Evolutionary conservation across 495 filamentous ascomycete species (phyloP).

Genomic region (Zalerion maritima): DNA sequence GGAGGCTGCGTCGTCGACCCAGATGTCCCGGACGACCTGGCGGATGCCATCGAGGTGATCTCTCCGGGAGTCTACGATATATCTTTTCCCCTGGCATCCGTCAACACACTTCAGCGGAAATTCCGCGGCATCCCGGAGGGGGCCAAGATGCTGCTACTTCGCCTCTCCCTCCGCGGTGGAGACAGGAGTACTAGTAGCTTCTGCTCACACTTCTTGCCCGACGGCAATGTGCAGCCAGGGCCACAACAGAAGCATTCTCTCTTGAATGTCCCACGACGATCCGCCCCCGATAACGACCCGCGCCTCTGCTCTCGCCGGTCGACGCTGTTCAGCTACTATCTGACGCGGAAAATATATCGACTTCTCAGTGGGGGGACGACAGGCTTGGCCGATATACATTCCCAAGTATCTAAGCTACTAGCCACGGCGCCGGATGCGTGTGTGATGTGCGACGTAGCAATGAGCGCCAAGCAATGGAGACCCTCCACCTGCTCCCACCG

Average conservation of each 20-base stretch:
- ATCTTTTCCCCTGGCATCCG: background rate
- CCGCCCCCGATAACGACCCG: background rate
- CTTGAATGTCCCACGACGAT: background rate
- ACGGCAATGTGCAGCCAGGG: background rate
- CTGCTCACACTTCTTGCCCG: no score
- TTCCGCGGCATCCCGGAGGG: background rate
- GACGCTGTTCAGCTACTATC: background rate
- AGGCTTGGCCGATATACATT: background rate
- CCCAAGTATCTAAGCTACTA: background rate
- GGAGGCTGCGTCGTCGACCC: background rate
- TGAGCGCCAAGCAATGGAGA: slow-evolving; percentile 2
- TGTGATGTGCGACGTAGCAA: background rate
- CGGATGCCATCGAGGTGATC: slow-evolving; percentile 1
- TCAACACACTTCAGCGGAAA: slow-evolving; percentile 2
- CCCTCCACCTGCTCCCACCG: background rate
- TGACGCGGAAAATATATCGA: background rate
- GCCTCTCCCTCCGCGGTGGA: background rate
- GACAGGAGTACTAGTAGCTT: no score
- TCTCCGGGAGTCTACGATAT: slow-evolving; percentile 1
- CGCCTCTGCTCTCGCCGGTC: background rate
- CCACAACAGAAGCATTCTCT: background rate
- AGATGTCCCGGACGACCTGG: background rate
- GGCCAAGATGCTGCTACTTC: slow-evolving; percentile 1
- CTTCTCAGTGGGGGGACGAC: background rate
- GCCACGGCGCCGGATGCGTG: background rate